These are phyloP conservation scores for Boletellus dicymbophilus DNA, from an alignment of 1,284 basidiomycete species.

Conservation along the genomic window DNA sequence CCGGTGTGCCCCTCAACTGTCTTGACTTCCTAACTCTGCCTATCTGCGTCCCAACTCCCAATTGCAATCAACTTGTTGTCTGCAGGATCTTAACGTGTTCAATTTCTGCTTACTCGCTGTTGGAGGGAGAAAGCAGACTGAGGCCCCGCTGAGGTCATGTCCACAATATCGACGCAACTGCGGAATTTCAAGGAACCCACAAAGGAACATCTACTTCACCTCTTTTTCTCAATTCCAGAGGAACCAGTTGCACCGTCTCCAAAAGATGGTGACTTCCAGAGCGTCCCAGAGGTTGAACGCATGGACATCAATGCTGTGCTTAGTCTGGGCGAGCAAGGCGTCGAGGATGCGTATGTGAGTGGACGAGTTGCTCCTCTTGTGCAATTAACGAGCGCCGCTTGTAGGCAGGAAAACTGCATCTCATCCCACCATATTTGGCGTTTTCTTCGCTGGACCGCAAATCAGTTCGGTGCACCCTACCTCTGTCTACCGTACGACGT, in stretches of 20 bases:
- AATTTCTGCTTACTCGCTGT: neutral
- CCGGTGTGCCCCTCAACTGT: slow-evolving; percentile 14
- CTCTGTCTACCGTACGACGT: slow-evolving; percentile 89
- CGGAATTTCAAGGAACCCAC: slow-evolving; percentile 90
- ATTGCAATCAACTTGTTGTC: slow-evolving; percentile 1
- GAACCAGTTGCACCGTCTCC: slow-evolving; percentile 3
- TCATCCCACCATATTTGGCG: slow-evolving; percentile 89
- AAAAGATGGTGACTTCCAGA: slow-evolving; percentile 26
- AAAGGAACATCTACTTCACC: slow-evolving; percentile 78
- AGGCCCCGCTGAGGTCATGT: slow-evolving; percentile 44
- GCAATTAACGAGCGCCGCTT: neutral
- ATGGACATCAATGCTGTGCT: slow-evolving; percentile 94
- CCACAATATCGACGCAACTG: slow-evolving; percentile 81
- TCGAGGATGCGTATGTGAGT: slow-evolving; percentile 93
- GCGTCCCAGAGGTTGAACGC: slow-evolving; percentile 51
- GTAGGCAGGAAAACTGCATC: slow-evolving; percentile 89
- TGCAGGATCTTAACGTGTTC: neutral
- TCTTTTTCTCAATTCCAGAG: slow-evolving; percentile 83
- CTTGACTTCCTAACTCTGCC: neutral
- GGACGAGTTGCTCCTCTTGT: neutral
- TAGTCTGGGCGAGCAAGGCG: slow-evolving; percentile 74
- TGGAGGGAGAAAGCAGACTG: neutral
- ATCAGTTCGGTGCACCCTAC: slow-evolving; percentile 90
- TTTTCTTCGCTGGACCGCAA: slow-evolving; percentile 93
- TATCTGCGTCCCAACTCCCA: slow-evolving; percentile 5